phyloP scores from a whole-genome alignment of 2,329 filamentous ascomycete species.

The Beauveria bassiana region DNA sequence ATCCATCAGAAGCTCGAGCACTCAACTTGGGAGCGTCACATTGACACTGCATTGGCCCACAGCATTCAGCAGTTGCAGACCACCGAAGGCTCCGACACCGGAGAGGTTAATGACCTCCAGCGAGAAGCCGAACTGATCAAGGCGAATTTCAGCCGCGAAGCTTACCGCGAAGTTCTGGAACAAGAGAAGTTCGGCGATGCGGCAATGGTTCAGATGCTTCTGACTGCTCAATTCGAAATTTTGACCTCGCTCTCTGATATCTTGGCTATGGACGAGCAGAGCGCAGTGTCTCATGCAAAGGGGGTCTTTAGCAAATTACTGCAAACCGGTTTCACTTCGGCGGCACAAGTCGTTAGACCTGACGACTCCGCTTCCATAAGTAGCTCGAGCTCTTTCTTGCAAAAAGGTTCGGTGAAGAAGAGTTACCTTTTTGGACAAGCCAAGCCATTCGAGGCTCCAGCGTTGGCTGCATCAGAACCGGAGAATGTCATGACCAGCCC shows the following conservation, averaged over 20 bases:
- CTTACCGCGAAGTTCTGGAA: constrained; percentile 68
- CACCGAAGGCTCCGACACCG: constrained; percentile 35
- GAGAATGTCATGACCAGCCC: constrained; percentile 38
- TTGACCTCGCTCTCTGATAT: constrained; percentile 76
- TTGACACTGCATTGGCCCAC: constrained; percentile 83
- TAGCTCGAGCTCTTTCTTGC: constrained; percentile 63
- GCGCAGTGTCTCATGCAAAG: constrained; percentile 74
- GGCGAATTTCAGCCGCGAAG: constrained; percentile 72
- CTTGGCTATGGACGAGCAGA: constrained; percentile 71
- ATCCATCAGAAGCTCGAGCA: constrained; percentile 77
- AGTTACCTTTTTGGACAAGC: constrained; percentile 26
- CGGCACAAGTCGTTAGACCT: constrained; percentile 81
- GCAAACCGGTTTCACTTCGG: constrained; percentile 64
- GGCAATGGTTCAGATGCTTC: constrained; percentile 69
- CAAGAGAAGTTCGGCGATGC: constrained; percentile 77
- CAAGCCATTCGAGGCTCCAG: constrained; percentile 38
- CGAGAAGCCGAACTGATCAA: constrained; percentile 84
- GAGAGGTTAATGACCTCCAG: constrained; percentile 62
- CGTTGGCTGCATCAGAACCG: constrained; percentile 26
- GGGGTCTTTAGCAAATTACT: constrained; percentile 70
- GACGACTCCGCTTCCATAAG: constrained; percentile 59
- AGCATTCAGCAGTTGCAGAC: constrained; percentile 71
- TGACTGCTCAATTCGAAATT: constrained; percentile 88
- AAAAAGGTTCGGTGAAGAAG: constrained; percentile 66
- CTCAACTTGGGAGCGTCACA: constrained; percentile 75